These are phyloP conservation scores for Hansenula lynferdii DNA, from an alignment of 1,139 yeast genomes.

Conservation along the genomic window DNA sequence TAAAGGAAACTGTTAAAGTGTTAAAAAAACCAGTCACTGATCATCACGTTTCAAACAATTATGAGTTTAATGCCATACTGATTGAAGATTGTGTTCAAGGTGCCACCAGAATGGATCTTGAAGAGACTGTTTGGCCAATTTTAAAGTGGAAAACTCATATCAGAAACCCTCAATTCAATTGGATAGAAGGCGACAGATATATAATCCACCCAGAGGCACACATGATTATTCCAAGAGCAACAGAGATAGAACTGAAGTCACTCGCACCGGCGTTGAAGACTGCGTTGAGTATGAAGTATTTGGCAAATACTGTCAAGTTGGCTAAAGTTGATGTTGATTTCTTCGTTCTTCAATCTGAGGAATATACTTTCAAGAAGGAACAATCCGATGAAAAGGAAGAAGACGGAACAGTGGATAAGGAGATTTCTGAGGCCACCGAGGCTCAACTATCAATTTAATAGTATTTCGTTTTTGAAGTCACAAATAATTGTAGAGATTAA, in stretches of 20 bases:
- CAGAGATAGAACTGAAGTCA: slow-evolving; percentile 24
- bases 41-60: slow-evolving; percentile 5
- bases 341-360: too few relatives aligned
- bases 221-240: slow-evolving; percentile 19
- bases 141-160: slow-evolving; percentile 22
- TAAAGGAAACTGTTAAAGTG: slow-evolving; percentile 28
- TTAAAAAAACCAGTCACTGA: slow-evolving; percentile 17
- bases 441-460: too few relatives aligned
- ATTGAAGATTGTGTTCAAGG: slow-evolving; percentile 53
- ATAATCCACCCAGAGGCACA: slow-evolving; percentile 37
- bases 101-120: slow-evolving; percentile 41
- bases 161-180: slow-evolving; percentile 26
- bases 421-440: too few relatives aligned
- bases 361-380: slow-evolving; percentile 10
- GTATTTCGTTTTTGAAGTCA: too few relatives aligned
- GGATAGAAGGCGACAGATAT: slow-evolving; percentile 40
- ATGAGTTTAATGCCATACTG: slow-evolving; percentile 43
- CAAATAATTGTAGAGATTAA: too few relatives aligned
- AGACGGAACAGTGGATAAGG: not conserved
- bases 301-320: slow-evolving; percentile 25
- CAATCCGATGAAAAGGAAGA: not conserved
- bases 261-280: slow-evolving; percentile 20
- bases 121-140: slow-evolving; percentile 28
- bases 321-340: slow-evolving; percentile 17
- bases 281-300: slow-evolving; percentile 17